Percentiles rank a stretch among this genome's conserved stretches.
Conservation (phyloP, 441 rosid species). For the Euphorbia corollata region DNA sequence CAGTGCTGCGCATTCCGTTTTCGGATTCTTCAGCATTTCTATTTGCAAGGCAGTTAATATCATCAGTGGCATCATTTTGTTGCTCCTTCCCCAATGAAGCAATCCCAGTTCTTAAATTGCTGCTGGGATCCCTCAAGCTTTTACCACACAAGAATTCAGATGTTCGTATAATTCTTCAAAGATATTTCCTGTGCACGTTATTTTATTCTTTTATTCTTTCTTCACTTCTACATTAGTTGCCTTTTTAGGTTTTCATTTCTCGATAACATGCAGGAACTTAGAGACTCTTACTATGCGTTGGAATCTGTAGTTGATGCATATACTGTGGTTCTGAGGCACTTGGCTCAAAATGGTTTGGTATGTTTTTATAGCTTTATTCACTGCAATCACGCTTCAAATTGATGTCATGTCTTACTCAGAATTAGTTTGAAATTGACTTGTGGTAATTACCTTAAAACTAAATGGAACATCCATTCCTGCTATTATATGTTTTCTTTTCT, state of each 20-base stretch:
- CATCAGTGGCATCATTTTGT: constrained; percentile 73
- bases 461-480: constrained; percentile 1
- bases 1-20: constrained; percentile 45
- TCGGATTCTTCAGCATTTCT: constrained; percentile 33
- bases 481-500: constrained; percentile 12
- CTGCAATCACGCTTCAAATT: constrained; percentile 1
- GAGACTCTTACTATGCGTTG: constrained; percentile 35
- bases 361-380: constrained; percentile 22
- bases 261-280: constrained; percentile 48
- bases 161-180: constrained; percentile 35
- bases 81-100: constrained; percentile 59
- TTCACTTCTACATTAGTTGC: constrained; percentile 15
- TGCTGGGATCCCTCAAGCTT: constrained; percentile 48
- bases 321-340: constrained; percentile 50
- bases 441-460: neutral
- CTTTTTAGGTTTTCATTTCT: constrained; percentile 20
- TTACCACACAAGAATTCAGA: constrained; percentile 40
- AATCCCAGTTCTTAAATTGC: constrained; percentile 50
- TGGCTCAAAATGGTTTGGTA: constrained; percentile 48
- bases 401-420: neutral
- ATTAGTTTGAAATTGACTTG: neutral
- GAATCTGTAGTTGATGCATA: constrained; percentile 60
- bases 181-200: constrained; percentile 6
- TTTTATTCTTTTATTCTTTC: neutral
- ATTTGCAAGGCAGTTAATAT: constrained; percentile 53